phyloP scores from a whole-genome alignment of 345 rosid genomes.

The Heritiera fomes region DNA sequence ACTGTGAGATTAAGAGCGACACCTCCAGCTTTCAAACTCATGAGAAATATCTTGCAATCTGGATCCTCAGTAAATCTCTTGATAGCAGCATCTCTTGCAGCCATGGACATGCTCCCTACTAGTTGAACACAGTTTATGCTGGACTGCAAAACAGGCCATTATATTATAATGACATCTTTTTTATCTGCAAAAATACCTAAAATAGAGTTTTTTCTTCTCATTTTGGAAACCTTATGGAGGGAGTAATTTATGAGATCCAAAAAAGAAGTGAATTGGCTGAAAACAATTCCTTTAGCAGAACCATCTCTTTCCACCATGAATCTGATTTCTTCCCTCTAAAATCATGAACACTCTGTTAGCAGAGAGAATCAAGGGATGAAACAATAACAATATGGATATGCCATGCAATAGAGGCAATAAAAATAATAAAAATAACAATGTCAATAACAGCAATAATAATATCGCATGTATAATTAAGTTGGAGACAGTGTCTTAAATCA shows the following conservation, averaged over 20 bases:
- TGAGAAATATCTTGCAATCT: slow-evolving; percentile 82
- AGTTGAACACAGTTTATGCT: slow-evolving; percentile 80
- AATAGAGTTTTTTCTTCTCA: neutral
- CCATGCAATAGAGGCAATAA: neutral
- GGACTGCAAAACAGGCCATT: slow-evolving; percentile 50
- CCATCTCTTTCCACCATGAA: slow-evolving; percentile 96
- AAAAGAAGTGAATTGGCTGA: slow-evolving; percentile 97
- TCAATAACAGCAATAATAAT: neutral
- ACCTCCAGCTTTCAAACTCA: slow-evolving; percentile 98
- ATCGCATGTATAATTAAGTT: neutral
- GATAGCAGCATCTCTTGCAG: slow-evolving; percentile 82
- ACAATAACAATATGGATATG: slow-evolving; percentile 12
- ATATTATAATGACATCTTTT: slow-evolving; percentile 12
- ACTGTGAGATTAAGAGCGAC: slow-evolving; percentile 92
- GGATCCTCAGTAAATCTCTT: slow-evolving; percentile 84
- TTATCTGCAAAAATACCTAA: slow-evolving; percentile 1
- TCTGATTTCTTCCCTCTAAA: slow-evolving; percentile 93
- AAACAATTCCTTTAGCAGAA: slow-evolving; percentile 94
- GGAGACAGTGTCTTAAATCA: neutral
- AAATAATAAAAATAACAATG: neutral
- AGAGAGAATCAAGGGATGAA: neutral
- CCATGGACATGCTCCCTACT: slow-evolving; percentile 83
- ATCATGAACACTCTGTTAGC: slow-evolving; percentile 24
- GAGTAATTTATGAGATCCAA: slow-evolving; percentile 88
- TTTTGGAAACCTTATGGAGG: slow-evolving; percentile 65